These are phyloP conservation scores for Kalmusia sp. DNA, from an alignment of 2,329 filamentous ascomycete species.

Conservation along the genomic window DNA sequence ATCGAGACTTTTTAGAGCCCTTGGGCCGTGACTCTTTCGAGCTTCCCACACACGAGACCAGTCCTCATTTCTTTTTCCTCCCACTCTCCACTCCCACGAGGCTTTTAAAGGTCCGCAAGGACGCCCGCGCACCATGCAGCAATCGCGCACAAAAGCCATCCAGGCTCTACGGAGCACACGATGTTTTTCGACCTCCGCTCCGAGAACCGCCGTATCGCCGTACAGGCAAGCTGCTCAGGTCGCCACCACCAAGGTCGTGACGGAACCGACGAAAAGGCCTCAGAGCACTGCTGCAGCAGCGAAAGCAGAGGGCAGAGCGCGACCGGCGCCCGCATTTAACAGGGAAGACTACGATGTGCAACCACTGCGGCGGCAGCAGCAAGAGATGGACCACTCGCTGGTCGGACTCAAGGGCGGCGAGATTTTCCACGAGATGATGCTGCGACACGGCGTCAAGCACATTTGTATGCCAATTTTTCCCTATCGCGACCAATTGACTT, in stretches of 20 bases:
- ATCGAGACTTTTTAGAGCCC: constrained; percentile 5
- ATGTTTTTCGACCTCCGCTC: constrained; percentile 52
- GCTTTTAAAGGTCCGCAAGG: constrained; percentile 12
- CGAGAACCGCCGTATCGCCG: constrained; percentile 52
- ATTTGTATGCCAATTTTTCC: constrained; percentile 72
- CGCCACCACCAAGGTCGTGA: constrained; percentile 36
- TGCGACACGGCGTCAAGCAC: constrained; percentile 88
- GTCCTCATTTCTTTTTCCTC: constrained; percentile 13
- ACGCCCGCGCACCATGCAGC: constrained; percentile 35
- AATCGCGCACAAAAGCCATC: constrained; percentile 45
- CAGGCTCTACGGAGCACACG: constrained; percentile 48
- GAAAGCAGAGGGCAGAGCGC: constrained; percentile 36
- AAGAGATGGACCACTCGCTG: constrained; percentile 68
- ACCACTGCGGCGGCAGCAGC: constrained; percentile 54
- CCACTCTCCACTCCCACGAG: constrained; percentile 19
- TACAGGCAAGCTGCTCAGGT: constrained; percentile 48
- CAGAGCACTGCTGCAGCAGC: constrained; percentile 54
- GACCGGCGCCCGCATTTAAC: constrained; percentile 59
- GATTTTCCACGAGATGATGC: constrained; percentile 99
- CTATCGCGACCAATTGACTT: constrained; percentile 7
- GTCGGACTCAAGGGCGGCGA: constrained; percentile 94
- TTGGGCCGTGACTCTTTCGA: constrained; percentile 20
- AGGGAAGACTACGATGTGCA: constrained; percentile 55
- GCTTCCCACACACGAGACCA: not conserved
- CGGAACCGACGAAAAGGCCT: constrained; percentile 50